Base-by-base conservation (phyloP, 208 protist genomes). In the Leishmania guyanensis region DNA sequence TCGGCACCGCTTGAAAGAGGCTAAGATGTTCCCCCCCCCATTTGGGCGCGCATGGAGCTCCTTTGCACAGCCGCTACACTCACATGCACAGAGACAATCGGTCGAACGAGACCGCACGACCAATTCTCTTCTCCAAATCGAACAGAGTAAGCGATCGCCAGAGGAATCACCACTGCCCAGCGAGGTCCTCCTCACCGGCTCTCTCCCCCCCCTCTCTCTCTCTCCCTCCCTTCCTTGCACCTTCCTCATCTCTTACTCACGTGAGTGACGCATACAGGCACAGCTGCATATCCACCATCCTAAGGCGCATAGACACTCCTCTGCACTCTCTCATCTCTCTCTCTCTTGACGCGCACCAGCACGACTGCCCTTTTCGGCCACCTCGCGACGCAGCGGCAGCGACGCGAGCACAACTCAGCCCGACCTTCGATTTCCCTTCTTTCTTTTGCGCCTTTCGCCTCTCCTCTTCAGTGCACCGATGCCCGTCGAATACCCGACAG, bases 401-500 rank as follows among this genome's bases (percentile, higher is more conserved):
- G 22, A 20, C 46, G 46, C 46, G 14, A 8, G 43, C 69, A 51
- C 6, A 46, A 73, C 46, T 26, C 46, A 16, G 39, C 17, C 43
- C 43, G 43, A 6, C 43, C 43, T 51, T 73, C 3, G 20, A 26
- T 73, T n/a, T 26, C 3, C 26, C 10, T 65, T 58, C 54, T 22
- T 22, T 58, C 60, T 10, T 65, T 26, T n/a, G 26, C 60, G 26
- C 46, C 4, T 22, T 33, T 53, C 14, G 3, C n/a, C 20, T 54
- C 2, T 14, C 9, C 6, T 36, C 9, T 51, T 5, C 46, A 54
- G 46, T 0, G 39, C 39, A 50, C 12, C 1, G 48, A 92, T 92
- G 91, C 77, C 89, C 64, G 74, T 82, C 12, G 78, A 92, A 46
- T 82, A 91, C 71, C 79, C 87, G 10, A 86, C 81, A 16, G 75